phyloP scores from a whole-genome alignment of 1,284 basidiomycete species.

The Spongiforma sp. region DNA sequence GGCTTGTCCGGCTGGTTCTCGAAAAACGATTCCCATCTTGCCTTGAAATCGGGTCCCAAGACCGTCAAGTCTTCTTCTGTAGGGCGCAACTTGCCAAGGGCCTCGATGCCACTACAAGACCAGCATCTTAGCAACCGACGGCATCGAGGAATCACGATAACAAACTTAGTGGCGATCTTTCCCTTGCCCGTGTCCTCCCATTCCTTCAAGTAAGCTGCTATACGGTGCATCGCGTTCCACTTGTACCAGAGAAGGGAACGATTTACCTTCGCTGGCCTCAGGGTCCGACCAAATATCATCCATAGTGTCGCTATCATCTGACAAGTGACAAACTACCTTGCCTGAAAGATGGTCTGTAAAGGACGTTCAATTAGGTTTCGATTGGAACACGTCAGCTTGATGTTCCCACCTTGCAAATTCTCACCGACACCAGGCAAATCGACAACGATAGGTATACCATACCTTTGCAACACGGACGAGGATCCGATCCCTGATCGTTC shows the following conservation, averaged over 20 bases:
- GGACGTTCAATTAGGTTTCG: too few species aligned
- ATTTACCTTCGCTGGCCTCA: conserved; percentile 1
- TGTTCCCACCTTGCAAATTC: conserved; percentile 37
- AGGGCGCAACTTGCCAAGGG: conserved; percentile 14
- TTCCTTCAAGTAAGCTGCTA: conserved; percentile 2
- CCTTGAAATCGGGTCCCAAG: conserved; percentile 8
- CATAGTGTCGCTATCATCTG: conserved; percentile 7
- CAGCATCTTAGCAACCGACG: background rate
- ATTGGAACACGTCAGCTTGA: too few species aligned
- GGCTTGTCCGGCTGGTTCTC: conserved; percentile 8
- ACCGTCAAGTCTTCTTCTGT: conserved; percentile 6
- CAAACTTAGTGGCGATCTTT: conserved; percentile 13
- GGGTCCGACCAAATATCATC: conserved; percentile 13
- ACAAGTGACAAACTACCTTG: conserved; percentile 2
- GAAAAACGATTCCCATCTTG: conserved; percentile 19
- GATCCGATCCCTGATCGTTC: conserved; percentile 47
- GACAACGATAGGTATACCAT: conserved; percentile 44
- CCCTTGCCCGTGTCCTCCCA: conserved; percentile 8
- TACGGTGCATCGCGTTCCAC: too few species aligned
- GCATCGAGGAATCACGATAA: conserved; percentile 18
- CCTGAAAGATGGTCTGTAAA: conserved; percentile 4
- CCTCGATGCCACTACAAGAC: conserved; percentile 13
- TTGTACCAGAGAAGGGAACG: background rate
- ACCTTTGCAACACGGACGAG: conserved; percentile 43
- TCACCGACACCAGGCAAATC: conserved; percentile 64